Conservation (phyloP, 2,329 filamentous ascomycete species). For the Clonostachys rosea region DNA sequence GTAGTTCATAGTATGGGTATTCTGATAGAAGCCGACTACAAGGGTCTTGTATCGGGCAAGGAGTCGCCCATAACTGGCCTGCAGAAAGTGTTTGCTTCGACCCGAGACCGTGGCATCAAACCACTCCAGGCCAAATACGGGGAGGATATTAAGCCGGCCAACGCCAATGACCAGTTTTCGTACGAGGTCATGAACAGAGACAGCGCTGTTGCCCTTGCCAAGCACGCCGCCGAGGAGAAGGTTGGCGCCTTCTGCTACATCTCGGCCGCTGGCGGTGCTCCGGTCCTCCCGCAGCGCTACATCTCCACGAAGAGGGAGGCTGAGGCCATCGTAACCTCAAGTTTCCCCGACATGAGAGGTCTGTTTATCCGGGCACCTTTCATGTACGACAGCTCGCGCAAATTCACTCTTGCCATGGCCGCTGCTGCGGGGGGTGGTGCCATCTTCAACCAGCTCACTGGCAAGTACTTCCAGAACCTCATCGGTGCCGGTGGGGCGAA, state of each 20-base stretch:
- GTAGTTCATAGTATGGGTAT: slow-evolving; percentile 97
- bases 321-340: slow-evolving; percentile 67
- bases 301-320: slow-evolving; percentile 90
- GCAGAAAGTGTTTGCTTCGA: slow-evolving; percentile 69
- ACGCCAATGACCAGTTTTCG: slow-evolving; percentile 73
- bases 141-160: slow-evolving; percentile 58
- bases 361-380: slow-evolving; percentile 85
- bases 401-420: slow-evolving; percentile 81
- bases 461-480: slow-evolving; percentile 69
- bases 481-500: slow-evolving; percentile 82
- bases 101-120: slow-evolving; percentile 61
- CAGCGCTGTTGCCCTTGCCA: slow-evolving; percentile 75
- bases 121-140: slow-evolving; percentile 60
- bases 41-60: slow-evolving; percentile 77
- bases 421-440: slow-evolving; percentile 70
- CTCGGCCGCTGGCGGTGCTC: slow-evolving; percentile 81
- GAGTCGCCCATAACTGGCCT: slow-evolving; percentile 80
- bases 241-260: slow-evolving; percentile 78
- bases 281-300: slow-evolving; percentile 79
- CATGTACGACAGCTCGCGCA: slow-evolving; percentile 79
- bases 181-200: slow-evolving; percentile 98
- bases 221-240: slow-evolving; percentile 62
- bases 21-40: slow-evolving; percentile 95
- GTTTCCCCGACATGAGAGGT: slow-evolving; percentile 70
- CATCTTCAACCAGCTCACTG: slow-evolving; percentile 71